These are phyloP conservation scores for Phytophthora hybrid DNA, from an alignment of 352 stramenopile genomes.

Conservation along the genomic window DNA sequence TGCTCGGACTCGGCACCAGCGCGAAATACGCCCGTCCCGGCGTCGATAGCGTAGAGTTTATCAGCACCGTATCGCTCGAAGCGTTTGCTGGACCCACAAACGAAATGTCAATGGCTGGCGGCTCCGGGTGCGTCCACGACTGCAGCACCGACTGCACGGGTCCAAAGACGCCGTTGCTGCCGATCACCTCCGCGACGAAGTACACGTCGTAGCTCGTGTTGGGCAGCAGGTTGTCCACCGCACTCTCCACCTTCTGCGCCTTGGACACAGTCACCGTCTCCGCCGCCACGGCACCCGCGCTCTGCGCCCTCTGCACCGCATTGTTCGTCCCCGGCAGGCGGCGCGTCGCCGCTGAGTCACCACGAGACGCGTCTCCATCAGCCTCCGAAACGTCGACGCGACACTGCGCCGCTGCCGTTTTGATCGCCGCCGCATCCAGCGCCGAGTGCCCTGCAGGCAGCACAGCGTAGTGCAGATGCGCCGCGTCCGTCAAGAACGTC, in stretches of 20 bases:
- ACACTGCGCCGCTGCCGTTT: slow-evolving; percentile 46
- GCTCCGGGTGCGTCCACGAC: slow-evolving; percentile 62
- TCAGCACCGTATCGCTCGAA: slow-evolving; percentile 39
- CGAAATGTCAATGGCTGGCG: slow-evolving; percentile 42
- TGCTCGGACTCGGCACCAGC: slow-evolving; percentile 42
- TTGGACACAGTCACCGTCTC: slow-evolving; percentile 53
- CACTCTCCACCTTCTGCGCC: slow-evolving; percentile 64
- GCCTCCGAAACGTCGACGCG: slow-evolving; percentile 9
- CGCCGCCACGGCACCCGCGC: slow-evolving; percentile 28
- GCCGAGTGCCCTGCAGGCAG: slow-evolving; percentile 47
- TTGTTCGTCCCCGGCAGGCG: slow-evolving; percentile 6
- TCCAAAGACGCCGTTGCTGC: slow-evolving; percentile 85
- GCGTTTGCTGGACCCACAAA: slow-evolving; percentile 41
- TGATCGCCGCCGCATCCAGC: slow-evolving; percentile 60
- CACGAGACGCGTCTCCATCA: background rate
- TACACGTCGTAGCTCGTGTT: slow-evolving; percentile 88
- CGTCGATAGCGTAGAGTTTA: slow-evolving; percentile 49
- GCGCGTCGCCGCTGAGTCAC: background rate
- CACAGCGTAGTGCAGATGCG: slow-evolving; percentile 77
- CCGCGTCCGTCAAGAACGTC: slow-evolving; percentile 76
- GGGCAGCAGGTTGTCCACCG: slow-evolving; percentile 46
- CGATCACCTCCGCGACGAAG: slow-evolving; percentile 79
- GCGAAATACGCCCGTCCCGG: slow-evolving; percentile 62
- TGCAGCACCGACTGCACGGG: slow-evolving; percentile 69
- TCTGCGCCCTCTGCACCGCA: slow-evolving; percentile 13